Base-by-base conservation (phyloP, 768 basidiomycete genomes). In the Suillus subluteus region DNA sequence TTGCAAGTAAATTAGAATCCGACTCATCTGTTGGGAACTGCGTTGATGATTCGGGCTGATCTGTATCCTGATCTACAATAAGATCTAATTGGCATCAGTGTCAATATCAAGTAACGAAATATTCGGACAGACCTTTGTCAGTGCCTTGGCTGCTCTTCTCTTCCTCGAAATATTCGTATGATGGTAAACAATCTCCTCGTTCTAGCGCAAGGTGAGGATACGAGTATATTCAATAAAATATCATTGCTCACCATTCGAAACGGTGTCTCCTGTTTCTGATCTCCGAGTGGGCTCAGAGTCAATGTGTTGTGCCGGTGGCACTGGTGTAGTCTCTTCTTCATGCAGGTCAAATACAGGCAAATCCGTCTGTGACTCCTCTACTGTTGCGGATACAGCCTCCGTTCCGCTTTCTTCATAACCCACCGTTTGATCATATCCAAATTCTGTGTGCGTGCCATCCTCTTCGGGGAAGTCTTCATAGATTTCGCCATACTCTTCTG, bases 391-490 rank as follows among this genome's bases (percentile, higher is more conserved):
- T 12, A 69, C 62, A 16, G 71, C 72, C 61, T 64, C 72, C 37
- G 69, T 71, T 32, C 58, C 73, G 41, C 32, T 38, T 63, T 70
- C 74, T n/a, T 71, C 74, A 12, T 70, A 68, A 50, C 72, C 73
- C 15, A 23, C 61, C 52, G 65, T 62, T 58, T 74, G 71, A 43
- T 66, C 70, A 13, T 71, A 70, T 61, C 69, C 72, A 9, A 58
- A 38, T 26, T 63, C 61, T 30, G 66, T 54, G 5, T 64, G 66
- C 1, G 65, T 73, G 11, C 70, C 74, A 0, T 72, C 67, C 43
- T 72, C 74, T 58, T 82, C 80, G 0, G 71, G 71, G 15, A 78
- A 71, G 37, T 75, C 78, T 37, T 81, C 82, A 30, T 76, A 79
- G 50, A 68, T 72, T 43, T 79, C 78, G 32, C 79, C 77, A 64